Evolutionary conservation across 805 yeast genomes (phyloP).

Genomic region (Tetrapisispora arboricola): DNA sequence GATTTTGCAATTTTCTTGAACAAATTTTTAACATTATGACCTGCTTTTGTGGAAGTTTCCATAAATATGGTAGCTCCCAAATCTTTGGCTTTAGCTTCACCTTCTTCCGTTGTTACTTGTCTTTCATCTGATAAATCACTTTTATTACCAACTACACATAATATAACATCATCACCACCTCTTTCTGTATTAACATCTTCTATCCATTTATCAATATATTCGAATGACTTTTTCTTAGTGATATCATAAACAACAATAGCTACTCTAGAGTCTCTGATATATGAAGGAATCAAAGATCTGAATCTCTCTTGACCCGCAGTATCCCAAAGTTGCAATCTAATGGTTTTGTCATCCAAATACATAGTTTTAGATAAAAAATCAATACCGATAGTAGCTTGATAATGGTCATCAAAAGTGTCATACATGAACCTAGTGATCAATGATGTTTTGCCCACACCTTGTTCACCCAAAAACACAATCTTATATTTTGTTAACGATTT

Average conservation of each 20-base stretch:
- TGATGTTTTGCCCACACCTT: conserved; percentile 94
- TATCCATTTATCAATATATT: conserved; percentile 81
- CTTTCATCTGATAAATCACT: conserved; percentile 71
- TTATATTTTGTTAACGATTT: conserved; percentile 52
- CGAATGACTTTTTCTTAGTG: conserved; percentile 76
- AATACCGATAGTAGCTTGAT: conserved; percentile 91
- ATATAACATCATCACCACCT: conserved; percentile 73
- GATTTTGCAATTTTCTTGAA: conserved; percentile 87
- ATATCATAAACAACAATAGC: conserved; percentile 95
- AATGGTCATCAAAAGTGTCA: conserved; percentile 92
- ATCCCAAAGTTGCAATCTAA: conserved; percentile 93
- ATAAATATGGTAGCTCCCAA: conserved; percentile 72
- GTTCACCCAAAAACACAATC: conserved; percentile 93
- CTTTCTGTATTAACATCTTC: conserved; percentile 91
- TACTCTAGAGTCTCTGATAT: conserved; percentile 93
- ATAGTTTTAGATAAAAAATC: conserved; percentile 90
- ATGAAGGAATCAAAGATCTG: conserved; percentile 88
- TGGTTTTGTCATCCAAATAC: conserved; percentile 93
- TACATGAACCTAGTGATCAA: conserved; percentile 96
- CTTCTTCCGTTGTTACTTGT: conserved; percentile 76
- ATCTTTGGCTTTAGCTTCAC: conserved; percentile 61
- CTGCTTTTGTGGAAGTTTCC: conserved; percentile 92
- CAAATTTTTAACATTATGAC: conserved; percentile 81
- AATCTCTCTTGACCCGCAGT: conserved; percentile 97
- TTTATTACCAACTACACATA: conserved; percentile 89